Conservation (phyloP, 2,329 filamentous ascomycete genomes). For the Talaromyces sp. region DNA sequence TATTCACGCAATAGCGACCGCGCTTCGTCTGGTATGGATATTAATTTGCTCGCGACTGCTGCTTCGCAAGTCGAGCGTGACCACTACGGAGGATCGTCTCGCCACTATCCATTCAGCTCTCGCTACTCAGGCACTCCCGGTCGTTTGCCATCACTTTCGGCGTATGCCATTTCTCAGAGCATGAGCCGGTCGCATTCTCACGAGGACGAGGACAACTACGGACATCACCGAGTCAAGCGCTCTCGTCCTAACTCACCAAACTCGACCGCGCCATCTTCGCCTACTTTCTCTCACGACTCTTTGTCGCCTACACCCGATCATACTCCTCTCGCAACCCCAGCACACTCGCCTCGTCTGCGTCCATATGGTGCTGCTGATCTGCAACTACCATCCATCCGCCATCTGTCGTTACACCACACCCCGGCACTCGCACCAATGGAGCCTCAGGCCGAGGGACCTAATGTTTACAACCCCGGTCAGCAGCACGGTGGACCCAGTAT, state of each 20-base stretch:
- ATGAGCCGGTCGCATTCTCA: conserved; percentile 88
- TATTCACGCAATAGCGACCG: conserved; percentile 38
- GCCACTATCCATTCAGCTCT: conserved; percentile 45
- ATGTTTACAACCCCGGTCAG: conserved; percentile 55
- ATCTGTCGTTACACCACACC: conserved; percentile 63
- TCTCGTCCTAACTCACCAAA: conserved; percentile 91
- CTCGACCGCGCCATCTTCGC: conserved; percentile 91
- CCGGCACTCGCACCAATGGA: conserved; percentile 70
- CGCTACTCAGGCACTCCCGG: conserved; percentile 47
- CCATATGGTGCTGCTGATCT: conserved; percentile 68
- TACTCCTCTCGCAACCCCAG: conserved; percentile 95
- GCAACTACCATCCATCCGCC: conserved; percentile 82
- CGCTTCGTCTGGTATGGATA: conserved; percentile 53
- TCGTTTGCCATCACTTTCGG: conserved; percentile 71
- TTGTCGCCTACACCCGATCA: conserved; percentile 93
- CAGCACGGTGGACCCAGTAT: conserved; percentile 70
- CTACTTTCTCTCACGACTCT: conserved; percentile 94
- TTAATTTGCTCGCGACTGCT: conserved; percentile 67
- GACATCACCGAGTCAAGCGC: conserved; percentile 67
- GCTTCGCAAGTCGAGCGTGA: conserved; percentile 65
- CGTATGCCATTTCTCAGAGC: conserved; percentile 71
- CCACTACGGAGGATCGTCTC: conserved; percentile 43
- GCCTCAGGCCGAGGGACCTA: conserved; percentile 58
- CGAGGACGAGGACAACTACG: conserved; percentile 59
- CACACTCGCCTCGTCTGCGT: conserved; percentile 86